phyloP scores from a whole-genome alignment of 345 rosid species.

The Fremontodendron californicum region DNA sequence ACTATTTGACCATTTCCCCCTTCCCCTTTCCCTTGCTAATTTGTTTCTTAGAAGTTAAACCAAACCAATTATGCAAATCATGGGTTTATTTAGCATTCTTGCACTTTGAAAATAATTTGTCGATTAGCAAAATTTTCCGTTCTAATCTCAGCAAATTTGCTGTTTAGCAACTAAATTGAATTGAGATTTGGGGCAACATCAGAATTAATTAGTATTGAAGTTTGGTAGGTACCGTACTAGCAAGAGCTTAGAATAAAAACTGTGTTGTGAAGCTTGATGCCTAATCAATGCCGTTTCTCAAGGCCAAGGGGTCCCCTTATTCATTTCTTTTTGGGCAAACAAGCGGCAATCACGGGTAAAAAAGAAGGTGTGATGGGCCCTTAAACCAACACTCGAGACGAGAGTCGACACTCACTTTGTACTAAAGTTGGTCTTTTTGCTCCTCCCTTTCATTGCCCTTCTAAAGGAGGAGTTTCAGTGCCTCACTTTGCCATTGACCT shows the following conservation, averaged over 20 bases:
- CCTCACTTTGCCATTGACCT: neutral
- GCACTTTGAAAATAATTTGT: neutral
- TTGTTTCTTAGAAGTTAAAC: neutral
- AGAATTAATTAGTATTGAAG: neutral
- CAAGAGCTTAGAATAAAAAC: too few species aligned
- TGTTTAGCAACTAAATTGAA: neutral
- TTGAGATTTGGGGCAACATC: neutral
- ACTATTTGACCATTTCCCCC: neutral
- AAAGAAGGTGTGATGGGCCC: neutral
- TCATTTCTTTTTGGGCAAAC: neutral
- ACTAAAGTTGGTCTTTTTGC: neutral
- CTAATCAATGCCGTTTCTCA: neutral
- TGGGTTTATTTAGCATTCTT: neutral
- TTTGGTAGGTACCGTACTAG: too few species aligned
- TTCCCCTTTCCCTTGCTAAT: neutral
- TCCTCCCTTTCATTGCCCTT: neutral
- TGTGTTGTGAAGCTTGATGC: neutral
- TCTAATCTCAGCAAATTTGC: neutral
- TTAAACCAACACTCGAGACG: neutral
- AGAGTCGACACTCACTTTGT: neutral
- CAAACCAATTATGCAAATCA: neutral
- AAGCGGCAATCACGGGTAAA: constrained; percentile 5
- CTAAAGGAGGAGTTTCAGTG: neutral
- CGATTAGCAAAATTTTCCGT: neutral
- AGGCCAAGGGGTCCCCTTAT: neutral